A percentile compares a stretch with the other conserved stretches of the same genome.
Evolutionary conservation across 1,284 basidiomycete genomes (phyloP).

Genomic region (Tylopilus orsonianus): DNA sequence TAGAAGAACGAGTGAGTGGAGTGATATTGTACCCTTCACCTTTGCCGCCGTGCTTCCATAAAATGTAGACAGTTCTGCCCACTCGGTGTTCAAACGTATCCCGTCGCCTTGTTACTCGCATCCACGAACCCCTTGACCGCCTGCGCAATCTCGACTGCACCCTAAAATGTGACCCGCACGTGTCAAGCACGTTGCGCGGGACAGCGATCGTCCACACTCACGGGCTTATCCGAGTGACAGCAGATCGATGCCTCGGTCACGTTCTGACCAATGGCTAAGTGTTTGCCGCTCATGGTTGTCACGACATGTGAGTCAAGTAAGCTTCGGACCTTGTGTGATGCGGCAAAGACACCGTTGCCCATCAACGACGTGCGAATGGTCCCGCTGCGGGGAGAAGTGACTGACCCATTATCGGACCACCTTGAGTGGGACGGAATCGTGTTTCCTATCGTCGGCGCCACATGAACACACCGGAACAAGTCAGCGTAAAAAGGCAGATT

Average conservation of each 20-base stretch:
- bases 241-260: conserved; percentile 58
- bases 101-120: conserved; percentile 39
- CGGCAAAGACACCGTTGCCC: no score
- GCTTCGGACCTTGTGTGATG: conserved; percentile 39
- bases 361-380: no score
- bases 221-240: conserved; percentile 65
- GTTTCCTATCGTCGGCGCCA: conserved; percentile 41
- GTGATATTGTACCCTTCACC: no score
- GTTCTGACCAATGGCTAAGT: conserved; percentile 43
- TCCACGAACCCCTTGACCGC: conserved; percentile 53
- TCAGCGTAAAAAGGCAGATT: not conserved
- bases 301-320: conserved; percentile 45
- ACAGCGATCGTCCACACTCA: conserved; percentile 29
- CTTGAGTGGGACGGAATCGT: conserved; percentile 45
- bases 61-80: not conserved
- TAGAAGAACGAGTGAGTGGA: no score
- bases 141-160: conserved; percentile 49
- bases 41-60: no score
- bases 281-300: conserved; percentile 46
- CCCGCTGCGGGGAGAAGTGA: no score
- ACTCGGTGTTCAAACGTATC: conserved; percentile 12
- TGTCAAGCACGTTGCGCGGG: not conserved
- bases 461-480: not conserved
- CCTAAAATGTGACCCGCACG: conserved; percentile 35
- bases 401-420: conserved; percentile 47